Base-by-base conservation (phyloP, 148 eudicot species). In the Oxyria digyna region DNA sequence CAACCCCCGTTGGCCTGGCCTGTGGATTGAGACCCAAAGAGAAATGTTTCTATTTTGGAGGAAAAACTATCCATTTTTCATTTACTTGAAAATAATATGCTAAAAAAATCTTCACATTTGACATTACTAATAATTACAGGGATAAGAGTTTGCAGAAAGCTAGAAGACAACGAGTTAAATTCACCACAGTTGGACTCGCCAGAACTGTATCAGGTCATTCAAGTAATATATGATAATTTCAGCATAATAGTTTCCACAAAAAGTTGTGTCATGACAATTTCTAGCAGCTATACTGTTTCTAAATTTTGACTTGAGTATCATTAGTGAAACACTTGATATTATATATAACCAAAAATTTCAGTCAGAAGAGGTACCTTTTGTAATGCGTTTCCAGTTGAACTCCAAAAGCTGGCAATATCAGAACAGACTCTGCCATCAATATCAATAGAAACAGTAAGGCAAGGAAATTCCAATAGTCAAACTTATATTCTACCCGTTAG, bases 321-420 rank as follows among this genome's bases (percentile, higher is more conserved):
- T 2, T 6, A 1, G 21, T 49, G 21, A 21, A 49, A 3, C 57
- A 43, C 37, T 43, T 17, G 15, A n/a, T 31, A 38, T 69, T 17
- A 14, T n/a, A n/a, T 50, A 48, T 14, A 13, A 4, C 33, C 4
- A 15, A 13, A 23, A 48, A 24, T 46, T 49, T 29, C n/a, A 29
- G 6, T 62, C 29, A 41, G n/a, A n/a, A 52, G 24, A 29, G 0
- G 9, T 82, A 92, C 98, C 98, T 87, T 77, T 77, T 67, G 70
- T 85, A 87, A 50, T 81, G 84, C 77, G 98, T 89, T 84, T 92
- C 94, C 73, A 92, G 87, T 81, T 92, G 98, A 72, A 92, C 87
- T 66, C 98, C 98, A 74, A 92, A 84, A 6, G 78, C 83, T 57
- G 91, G 94, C 64, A 89, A 77, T 50, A 92, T 89, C 62, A 87